Percentiles rank a stretch among this genome's conserved stretches.
These are phyloP conservation scores for Inga laurina DNA, from an alignment of 306 rosid species.

Conservation along the genomic window DNA sequence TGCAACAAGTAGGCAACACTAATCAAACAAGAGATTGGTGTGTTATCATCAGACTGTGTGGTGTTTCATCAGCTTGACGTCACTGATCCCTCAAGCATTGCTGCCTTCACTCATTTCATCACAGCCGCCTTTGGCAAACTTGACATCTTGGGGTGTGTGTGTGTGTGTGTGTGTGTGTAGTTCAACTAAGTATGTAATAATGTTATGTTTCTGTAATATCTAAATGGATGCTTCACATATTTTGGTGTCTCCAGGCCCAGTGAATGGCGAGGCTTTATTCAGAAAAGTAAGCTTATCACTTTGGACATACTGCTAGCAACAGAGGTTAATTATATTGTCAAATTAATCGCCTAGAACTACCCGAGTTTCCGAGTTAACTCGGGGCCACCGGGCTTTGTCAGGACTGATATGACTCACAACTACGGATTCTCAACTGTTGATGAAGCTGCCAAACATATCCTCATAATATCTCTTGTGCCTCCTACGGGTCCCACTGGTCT, in stretches of 20 bases:
- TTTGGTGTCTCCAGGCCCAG: background rate
- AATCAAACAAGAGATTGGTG: background rate
- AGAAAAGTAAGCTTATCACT: background rate
- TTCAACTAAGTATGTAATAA: background rate
- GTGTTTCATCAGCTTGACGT: constrained; percentile 8
- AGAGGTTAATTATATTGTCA: background rate
- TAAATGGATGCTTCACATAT: background rate
- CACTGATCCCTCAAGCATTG: background rate
- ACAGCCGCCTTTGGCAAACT: background rate
- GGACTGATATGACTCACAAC: constrained; percentile 3
- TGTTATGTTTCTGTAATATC: background rate
- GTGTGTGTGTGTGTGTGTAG: no score
- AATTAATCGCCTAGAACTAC: background rate
- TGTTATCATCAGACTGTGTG: background rate
- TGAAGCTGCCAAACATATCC: background rate
- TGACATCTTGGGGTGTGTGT: background rate
- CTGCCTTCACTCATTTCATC: background rate
- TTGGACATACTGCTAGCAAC: no score
- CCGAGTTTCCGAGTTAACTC: background rate
- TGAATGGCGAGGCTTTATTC: background rate
- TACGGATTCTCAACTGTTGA: background rate
- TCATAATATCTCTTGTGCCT: background rate
- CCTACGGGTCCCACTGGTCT: background rate
- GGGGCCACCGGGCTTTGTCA: background rate
- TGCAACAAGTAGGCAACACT: no score